phyloP scores from a whole-genome alignment of 106 monocot species.

The Gastrodia elata region DNA sequence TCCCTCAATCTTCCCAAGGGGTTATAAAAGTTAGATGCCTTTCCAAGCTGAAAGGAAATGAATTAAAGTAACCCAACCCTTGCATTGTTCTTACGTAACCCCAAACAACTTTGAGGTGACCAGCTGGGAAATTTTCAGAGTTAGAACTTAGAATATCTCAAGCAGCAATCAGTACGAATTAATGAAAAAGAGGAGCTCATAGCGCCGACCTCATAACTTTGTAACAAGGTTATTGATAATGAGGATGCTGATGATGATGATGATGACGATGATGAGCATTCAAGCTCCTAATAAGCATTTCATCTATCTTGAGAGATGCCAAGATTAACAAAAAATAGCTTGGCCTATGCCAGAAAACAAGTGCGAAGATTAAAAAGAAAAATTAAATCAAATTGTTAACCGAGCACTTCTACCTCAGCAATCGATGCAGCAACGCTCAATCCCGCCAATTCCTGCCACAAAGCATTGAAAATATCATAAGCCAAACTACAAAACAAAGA shows the following conservation, averaged over 20 bases:
- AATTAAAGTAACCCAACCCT: neutral
- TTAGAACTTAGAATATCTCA: neutral
- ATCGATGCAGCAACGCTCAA: constrained; percentile 53
- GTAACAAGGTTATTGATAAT: neutral
- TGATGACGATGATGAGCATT: neutral
- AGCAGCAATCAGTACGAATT: neutral
- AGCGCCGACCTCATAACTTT: neutral
- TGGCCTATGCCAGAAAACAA: too few relatives aligned
- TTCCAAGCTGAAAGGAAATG: neutral
- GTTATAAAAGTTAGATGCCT: neutral
- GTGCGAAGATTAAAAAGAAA: too few relatives aligned
- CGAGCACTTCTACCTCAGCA: constrained; percentile 57
- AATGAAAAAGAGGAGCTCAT: neutral
- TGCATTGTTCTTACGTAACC: neutral
- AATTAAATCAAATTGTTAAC: too few relatives aligned
- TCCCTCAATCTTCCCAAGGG: neutral
- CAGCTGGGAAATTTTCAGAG: neutral
- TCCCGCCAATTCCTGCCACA: constrained; percentile 54
- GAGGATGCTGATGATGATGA: too few relatives aligned
- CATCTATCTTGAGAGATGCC: neutral
- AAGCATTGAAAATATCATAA: neutral
- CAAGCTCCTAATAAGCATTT: neutral
- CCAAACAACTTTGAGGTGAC: neutral
- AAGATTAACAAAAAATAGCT: neutral
- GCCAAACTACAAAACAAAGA: neutral